A percentile compares a stretch with the other conserved stretches of the same genome.
These are phyloP conservation scores for Litsea cubeba DNA, from an alignment of 164 flowering plant species.

Conservation along the genomic window DNA sequence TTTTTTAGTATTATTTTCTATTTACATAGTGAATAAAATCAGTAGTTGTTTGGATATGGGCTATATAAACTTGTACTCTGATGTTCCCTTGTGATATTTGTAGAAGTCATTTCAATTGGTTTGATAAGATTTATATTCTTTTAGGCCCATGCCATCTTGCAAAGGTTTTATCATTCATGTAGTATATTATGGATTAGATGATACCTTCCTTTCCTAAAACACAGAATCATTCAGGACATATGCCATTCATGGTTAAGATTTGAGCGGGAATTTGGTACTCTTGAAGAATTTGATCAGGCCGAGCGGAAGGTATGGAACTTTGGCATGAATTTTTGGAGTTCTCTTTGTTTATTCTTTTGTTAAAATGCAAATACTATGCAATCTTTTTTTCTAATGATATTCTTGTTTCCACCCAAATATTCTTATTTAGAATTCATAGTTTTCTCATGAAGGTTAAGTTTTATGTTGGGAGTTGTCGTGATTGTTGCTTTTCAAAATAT, in stretches of 20 bases:
- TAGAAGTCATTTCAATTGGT: neutral
- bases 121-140: neutral
- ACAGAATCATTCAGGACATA: constrained; percentile 86
- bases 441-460: neutral
- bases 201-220: constrained; percentile 55
- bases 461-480: too few species aligned
- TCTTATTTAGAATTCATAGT: neutral
- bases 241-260: constrained; percentile 90
- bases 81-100: neutral
- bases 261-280: constrained; percentile 83
- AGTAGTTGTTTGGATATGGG: neutral
- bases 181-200: constrained; percentile 42
- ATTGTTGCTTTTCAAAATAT: neutral
- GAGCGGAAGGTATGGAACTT: constrained; percentile 54
- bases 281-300: constrained; percentile 77
- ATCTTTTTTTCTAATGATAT: neutral
- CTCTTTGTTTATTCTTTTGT: neutral
- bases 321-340: neutral
- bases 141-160: neutral
- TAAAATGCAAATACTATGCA: neutral
- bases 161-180: constrained; percentile 11
- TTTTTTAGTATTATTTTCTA: too few species aligned
- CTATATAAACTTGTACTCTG: neutral
- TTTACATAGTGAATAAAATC: neutral
- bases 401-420: neutral